Evolutionary conservation across 1,139 yeast species (phyloP).

Genomic region (Spencermartinsiella ligniputridi): DNA sequence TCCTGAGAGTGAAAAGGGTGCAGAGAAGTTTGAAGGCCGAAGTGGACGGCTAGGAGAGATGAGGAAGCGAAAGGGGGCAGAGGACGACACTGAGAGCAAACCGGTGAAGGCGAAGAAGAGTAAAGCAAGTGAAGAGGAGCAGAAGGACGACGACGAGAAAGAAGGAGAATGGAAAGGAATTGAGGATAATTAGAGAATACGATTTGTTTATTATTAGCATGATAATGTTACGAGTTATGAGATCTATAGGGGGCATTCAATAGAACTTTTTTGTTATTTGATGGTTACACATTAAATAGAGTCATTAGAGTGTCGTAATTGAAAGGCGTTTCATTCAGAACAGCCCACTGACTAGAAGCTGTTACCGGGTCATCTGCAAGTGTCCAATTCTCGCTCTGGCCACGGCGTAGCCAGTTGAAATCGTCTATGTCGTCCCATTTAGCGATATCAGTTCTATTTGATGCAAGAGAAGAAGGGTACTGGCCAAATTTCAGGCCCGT

Average conservation of each 20-base stretch:
- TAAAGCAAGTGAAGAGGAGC: conserved; percentile 10
- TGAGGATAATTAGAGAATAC: conserved; percentile 12
- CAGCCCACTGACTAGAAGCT: too few species aligned
- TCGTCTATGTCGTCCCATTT: conserved; percentile 27
- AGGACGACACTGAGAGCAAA: conserved; percentile 14
- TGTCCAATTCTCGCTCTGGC: conserved; percentile 23
- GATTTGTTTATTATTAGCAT: conserved; percentile 6
- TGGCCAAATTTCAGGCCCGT: conserved; percentile 21
- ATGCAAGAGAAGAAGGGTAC: conserved; percentile 13
- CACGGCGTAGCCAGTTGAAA: conserved; percentile 27
- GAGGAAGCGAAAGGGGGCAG: conserved; percentile 20
- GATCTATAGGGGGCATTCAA: too few species aligned
- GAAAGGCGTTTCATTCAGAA: too few species aligned
- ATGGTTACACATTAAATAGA: too few species aligned
- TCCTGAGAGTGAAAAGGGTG: conserved; percentile 48
- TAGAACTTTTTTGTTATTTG: too few species aligned
- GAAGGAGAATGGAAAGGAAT: conserved; percentile 22
- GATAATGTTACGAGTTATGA: conserved; percentile 1
- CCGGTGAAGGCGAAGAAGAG: conserved; percentile 4
- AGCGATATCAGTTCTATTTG: not conserved
- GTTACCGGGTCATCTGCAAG: conserved; percentile 2
- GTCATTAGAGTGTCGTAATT: too few species aligned
- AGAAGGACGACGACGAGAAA: conserved; percentile 13
- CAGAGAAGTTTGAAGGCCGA: conserved; percentile 19
- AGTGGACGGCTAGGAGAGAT: conserved; percentile 27